Evolutionary conservation across 352 stramenopile genomes (phyloP).

Genomic region (Globisporangium paddicum): DNA sequence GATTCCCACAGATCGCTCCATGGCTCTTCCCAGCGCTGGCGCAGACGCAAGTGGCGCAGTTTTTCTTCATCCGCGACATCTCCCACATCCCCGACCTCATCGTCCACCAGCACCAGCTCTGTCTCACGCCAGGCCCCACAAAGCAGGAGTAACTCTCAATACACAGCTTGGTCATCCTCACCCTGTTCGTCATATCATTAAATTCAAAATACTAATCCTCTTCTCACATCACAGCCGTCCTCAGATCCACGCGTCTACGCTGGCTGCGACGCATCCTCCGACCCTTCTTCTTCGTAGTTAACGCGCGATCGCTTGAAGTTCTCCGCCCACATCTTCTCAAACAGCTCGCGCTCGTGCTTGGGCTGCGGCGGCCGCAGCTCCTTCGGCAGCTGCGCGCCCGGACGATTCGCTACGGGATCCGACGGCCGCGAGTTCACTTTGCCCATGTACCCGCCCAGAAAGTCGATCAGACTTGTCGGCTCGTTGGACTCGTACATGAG

Average conservation of each 20-base stretch:
- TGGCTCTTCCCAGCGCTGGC: conserved; percentile 56
- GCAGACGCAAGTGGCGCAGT: conserved; percentile 40
- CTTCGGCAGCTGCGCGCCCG: conserved; percentile 75
- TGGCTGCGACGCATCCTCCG: neutral
- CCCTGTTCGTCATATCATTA: conserved; percentile 10
- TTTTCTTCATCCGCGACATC: conserved; percentile 69
- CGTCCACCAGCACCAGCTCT: conserved; percentile 67
- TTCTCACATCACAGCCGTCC: neutral
- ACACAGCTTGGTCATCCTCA: neutral
- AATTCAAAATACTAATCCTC: conserved; percentile 13
- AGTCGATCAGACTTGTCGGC: conserved; percentile 68
- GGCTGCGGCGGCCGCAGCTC: conserved; percentile 91
- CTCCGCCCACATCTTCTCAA: conserved; percentile 96
- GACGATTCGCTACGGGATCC: conserved; percentile 57
- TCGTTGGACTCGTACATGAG: conserved; percentile 88
- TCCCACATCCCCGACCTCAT: conserved; percentile 76
- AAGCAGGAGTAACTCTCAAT: conserved; percentile 9
- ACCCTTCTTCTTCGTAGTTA: conserved; percentile 35
- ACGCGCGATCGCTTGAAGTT: conserved; percentile 93
- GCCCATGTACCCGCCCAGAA: conserved; percentile 69
- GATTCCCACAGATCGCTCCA: conserved; percentile 33
- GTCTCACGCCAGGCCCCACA: conserved; percentile 8
- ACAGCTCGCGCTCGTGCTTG: conserved; percentile 91
- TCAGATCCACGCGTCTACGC: neutral
- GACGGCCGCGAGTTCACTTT: conserved; percentile 76